Percentiles rank a stretch among this genome's conserved stretches.
phyloP scores from a whole-genome alignment of 192 early-diverging fungal species.

The Podila clonocystis region DNA sequence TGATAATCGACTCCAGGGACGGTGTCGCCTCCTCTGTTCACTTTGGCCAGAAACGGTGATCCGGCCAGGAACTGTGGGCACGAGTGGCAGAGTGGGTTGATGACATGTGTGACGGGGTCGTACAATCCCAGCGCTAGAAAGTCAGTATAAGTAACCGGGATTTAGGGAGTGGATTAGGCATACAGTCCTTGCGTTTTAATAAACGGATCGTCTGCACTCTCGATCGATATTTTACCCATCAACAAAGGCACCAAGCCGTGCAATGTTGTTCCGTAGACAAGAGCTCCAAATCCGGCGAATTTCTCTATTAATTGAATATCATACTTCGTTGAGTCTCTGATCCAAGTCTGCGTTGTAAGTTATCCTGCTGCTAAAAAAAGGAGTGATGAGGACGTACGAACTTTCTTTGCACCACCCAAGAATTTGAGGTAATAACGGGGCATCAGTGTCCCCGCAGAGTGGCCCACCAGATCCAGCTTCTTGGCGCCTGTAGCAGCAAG shows the following conservation, averaged over 20 bases:
- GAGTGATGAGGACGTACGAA: slow-evolving; percentile 17
- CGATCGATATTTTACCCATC: too few relatives aligned
- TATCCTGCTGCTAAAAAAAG: too few relatives aligned
- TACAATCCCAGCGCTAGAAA: slow-evolving; percentile 4
- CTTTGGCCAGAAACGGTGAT: not conserved
- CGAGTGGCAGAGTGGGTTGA: slow-evolving; percentile 28
- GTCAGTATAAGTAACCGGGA: too few relatives aligned
- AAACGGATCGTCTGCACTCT: too few relatives aligned
- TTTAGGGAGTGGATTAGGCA: not conserved
- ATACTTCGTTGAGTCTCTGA: not conserved
- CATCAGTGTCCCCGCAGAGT: slow-evolving; percentile 21
- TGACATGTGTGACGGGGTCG: slow-evolving; percentile 18
- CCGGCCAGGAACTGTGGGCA: slow-evolving; percentile 35
- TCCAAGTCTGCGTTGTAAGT: too few relatives aligned
- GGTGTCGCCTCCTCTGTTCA: too few relatives aligned
- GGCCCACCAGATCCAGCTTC: not conserved
- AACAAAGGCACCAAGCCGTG: too few relatives aligned
- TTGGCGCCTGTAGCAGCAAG: not conserved
- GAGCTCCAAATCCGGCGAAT: slow-evolving; percentile 22
- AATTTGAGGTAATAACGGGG: slow-evolving; percentile 40
- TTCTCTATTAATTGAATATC: slow-evolving; percentile 20
- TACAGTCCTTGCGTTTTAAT: too few relatives aligned
- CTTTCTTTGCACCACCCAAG: slow-evolving; percentile 34
- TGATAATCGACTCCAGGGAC: too few relatives aligned
- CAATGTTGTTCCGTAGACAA: slow-evolving; percentile 10